These are phyloP conservation scores for Coniferiporia sulphurascens DNA, from an alignment of 1,284 basidiomycete genomes.

Conservation along the genomic window DNA sequence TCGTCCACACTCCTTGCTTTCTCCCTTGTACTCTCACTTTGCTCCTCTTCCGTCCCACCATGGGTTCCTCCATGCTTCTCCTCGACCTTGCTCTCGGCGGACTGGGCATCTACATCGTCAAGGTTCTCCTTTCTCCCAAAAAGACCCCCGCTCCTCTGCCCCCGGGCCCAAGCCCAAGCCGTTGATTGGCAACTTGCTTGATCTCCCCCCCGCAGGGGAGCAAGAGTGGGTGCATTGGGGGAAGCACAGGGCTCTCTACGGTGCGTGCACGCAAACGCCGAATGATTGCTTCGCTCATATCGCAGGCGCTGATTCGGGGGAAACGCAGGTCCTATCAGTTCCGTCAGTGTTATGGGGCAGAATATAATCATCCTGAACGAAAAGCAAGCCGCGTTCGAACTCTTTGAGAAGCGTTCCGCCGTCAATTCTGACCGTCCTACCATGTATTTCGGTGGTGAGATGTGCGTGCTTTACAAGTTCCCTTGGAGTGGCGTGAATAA, in stretches of 20 bases:
- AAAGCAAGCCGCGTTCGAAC: conserved; percentile 37
- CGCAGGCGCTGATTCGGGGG: background rate
- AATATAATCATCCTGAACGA: conserved; percentile 40
- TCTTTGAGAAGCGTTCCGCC: conserved; percentile 42
- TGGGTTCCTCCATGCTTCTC: conserved; percentile 1
- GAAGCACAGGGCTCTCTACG: conserved; percentile 18
- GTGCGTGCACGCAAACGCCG: conserved; percentile 1
- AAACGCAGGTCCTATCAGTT: conserved; percentile 17
- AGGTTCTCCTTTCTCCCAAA: conserved; percentile 10
- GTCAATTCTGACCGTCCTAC: conserved; percentile 44
- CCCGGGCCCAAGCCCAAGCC: conserved; percentile 15
- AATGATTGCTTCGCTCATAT: background rate
- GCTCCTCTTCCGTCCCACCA: background rate
- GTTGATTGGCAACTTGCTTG: conserved; percentile 17
- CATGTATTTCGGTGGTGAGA: conserved; percentile 16
- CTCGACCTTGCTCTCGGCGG: conserved; percentile 11
- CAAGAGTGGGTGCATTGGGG: conserved; percentile 20
- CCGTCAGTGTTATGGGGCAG: conserved; percentile 37
- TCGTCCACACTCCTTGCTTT: too few species aligned
- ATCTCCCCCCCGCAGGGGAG: conserved; percentile 14
- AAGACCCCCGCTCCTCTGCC: conserved; percentile 3
- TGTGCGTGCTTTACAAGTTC: conserved; percentile 5
- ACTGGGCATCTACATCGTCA: conserved; percentile 12
- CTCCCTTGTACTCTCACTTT: too few species aligned
- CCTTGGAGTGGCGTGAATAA: background rate